These are phyloP conservation scores for Neurospora sp. DNA, from an alignment of 495 filamentous ascomycete genomes.

Conservation along the genomic window DNA sequence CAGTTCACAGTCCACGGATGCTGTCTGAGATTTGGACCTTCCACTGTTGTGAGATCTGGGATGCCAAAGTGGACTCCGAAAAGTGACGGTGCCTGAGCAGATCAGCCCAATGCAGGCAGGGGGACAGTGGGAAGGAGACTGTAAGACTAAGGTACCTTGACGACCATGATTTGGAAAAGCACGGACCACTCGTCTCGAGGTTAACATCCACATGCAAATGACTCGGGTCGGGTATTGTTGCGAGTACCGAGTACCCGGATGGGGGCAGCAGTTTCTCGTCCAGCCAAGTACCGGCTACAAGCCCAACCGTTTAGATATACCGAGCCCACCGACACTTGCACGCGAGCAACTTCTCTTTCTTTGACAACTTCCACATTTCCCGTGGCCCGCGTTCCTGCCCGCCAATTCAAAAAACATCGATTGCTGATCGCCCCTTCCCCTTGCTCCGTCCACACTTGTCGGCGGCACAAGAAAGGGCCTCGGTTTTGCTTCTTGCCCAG, in stretches of 20 bases:
- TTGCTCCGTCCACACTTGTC: neutral
- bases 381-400: neutral
- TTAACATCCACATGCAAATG: neutral
- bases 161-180: neutral
- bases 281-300: neutral
- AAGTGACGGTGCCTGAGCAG: neutral
- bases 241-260: neutral
- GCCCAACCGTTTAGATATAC: neutral
- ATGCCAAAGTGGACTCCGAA: neutral
- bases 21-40: neutral
- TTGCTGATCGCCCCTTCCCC: neutral
- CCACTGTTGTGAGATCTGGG: neutral
- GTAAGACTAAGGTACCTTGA: neutral
- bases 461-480: neutral
- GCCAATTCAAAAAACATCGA: neutral
- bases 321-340: neutral
- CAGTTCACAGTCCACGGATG: neutral
- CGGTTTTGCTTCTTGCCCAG: neutral
- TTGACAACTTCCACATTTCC: neutral
- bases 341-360: neutral
- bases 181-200: neutral
- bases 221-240: neutral
- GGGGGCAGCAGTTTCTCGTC: neutral
- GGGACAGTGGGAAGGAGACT: neutral
- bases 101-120: neutral